Evolutionary conservation across 345 rosid species (phyloP), one percentile per base, ranked within the genome.

Genomic region (Luvunga scandens): DNA sequence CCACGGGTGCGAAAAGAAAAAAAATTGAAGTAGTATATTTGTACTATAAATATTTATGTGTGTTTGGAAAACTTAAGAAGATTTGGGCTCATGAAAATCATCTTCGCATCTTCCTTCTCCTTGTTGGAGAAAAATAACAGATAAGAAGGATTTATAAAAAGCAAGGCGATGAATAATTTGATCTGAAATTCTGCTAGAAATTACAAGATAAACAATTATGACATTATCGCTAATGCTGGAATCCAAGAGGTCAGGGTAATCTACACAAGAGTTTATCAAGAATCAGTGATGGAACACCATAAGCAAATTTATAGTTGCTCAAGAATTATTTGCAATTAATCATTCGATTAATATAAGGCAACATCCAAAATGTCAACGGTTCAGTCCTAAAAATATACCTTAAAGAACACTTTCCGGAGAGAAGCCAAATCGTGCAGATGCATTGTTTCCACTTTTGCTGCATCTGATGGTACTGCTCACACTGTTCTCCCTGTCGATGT

Each of bases 381-480:
- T 69, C n/a, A 18, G 30, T 31, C 10, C 14, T 12, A 27, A 59
- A 10, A n/a, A 14, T 10, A n/a, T 84, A 90, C 90, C 94, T 88
- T 85, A 89, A 84, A 88, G 91, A 85, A 90, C 89, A 72, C 91
- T 89, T 75, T 84, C 90, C 9, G 89, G 91, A 53, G 93, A 89
- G 74, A 88, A 82, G 63, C 81, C 83, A 59, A 86, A 36, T 16
- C 81, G 78, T 22, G 81, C 81, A 81, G 82, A 80, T 61, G 71
- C 66, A 25, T 57, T 75, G 76, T 65, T 59, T 31, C 53, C 78
- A 48, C 9, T 31, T 76, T 14, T 68, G 65, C 67, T 79, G 82
- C 75, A 71, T 60, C 34, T 39, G 27, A 62, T 53, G 45, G 66
- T 68, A 57, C 69, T 48, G 34, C 9, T 71, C 79, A 25, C 6